Base-by-base conservation (phyloP, 2,329 filamentous ascomycete genomes). In the Teratosphaeriaceae sp. region DNA sequence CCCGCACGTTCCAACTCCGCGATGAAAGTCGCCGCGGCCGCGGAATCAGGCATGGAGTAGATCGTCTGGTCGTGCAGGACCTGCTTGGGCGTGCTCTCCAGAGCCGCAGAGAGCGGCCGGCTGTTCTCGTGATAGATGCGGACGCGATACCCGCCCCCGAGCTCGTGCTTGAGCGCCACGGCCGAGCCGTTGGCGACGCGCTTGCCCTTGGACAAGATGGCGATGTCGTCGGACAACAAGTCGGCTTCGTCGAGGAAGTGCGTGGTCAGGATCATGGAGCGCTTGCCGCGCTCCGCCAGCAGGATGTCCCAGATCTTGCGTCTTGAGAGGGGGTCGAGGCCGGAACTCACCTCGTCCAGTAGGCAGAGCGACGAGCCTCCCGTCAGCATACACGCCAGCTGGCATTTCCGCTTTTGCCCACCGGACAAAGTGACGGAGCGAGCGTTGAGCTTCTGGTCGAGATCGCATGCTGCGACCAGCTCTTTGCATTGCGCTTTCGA, bases 241-340 rank as follows among this genome's bases (percentile, higher is more conserved):
- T 96, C 89, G 0, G 89, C 90, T 64, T 96, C 90, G 57, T 96
- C 90, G 7, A 96, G 73, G 63, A 95, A 96, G 62, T 96, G 90
- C 0, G 89, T 96, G 0, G 89, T 96, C 44, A 96, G 65, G 31
- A 96, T 78, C 54, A 95, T 85, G 0, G 89, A 94, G 31, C 89
- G 74, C 46, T 74, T 74, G 16, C 88, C 88, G 44, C 89, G 79
- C 63, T 95, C 88, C 1, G 84, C 84, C 11, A 95, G 71, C 18
- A 96, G 71, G 46, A 96, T 96, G 53, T 95, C 88, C 89, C 89
- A 96, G 19, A 96, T 86, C 66, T 94, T 95, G 21, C 88, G 73
- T 42, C 90, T 75, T 16, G 85, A 89, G 1, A 96, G 69, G 0
- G 90, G 88, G 59, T 96, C 89, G 16, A 96, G 74, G 12, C 89